These are phyloP conservation scores for Crithidia acanthocephali DNA, from an alignment of 208 protist genomes.

Conservation along the genomic window DNA sequence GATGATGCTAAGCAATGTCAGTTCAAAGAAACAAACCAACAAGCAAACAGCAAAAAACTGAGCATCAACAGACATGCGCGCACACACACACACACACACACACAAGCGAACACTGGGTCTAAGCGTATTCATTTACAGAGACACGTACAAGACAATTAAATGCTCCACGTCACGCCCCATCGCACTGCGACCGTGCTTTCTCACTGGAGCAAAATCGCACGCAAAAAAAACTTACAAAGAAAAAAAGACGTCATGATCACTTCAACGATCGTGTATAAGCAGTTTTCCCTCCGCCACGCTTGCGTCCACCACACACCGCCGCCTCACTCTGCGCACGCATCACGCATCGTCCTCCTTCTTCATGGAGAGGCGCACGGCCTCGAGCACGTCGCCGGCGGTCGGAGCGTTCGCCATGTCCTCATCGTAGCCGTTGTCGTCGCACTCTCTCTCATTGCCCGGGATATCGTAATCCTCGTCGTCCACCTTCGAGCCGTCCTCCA, in stretches of 20 bases:
- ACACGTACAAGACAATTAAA: neutral
- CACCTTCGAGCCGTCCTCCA: constrained; percentile 15
- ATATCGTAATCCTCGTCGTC: constrained; percentile 18
- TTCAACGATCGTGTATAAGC: neutral
- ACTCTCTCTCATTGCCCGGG: constrained; percentile 10
- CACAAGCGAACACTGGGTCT: too few species aligned
- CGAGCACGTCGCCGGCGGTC: constrained; percentile 31
- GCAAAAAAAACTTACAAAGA: too few species aligned
- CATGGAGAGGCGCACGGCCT: constrained; percentile 40
- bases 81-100: neutral
- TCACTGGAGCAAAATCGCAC: too few species aligned
- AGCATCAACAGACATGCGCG: neutral
- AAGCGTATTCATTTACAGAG: neutral
- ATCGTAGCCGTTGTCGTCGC: constrained; percentile 23
- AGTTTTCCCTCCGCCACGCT: too few species aligned
- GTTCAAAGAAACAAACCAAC: too few species aligned
- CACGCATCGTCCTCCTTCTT: constrained; percentile 29
- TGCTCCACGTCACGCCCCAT: too few species aligned
- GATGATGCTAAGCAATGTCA: too few species aligned
- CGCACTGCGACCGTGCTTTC: too few species aligned
- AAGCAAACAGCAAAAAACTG: constrained; percentile 4
- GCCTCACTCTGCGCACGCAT: neutral
- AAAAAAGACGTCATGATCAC: too few species aligned
- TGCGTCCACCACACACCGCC: too few species aligned
- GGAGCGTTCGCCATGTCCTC: constrained; percentile 23